Percentiles rank a stretch among this genome's conserved stretches.
These are phyloP conservation scores for Alternaria novae-zelandiae DNA, from an alignment of 2,329 filamentous ascomycete genomes.

Conservation along the genomic window DNA sequence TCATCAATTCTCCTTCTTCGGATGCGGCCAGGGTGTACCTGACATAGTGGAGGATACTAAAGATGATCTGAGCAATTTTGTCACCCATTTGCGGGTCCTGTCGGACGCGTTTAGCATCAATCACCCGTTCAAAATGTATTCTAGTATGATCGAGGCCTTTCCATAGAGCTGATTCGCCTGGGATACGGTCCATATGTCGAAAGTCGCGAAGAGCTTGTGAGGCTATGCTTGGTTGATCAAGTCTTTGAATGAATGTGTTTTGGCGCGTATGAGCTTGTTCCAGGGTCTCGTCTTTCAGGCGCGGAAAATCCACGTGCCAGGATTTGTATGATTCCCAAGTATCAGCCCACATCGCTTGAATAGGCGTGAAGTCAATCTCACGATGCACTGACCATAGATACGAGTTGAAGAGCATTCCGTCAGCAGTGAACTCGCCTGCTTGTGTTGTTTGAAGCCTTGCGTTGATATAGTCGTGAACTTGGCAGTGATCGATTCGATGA, in stretches of 20 bases:
- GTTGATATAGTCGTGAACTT: not conserved
- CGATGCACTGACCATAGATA: not conserved
- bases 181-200: not conserved
- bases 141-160: not conserved
- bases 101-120: not conserved
- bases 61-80: not conserved
- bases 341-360: not conserved
- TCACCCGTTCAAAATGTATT: not conserved
- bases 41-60: not conserved
- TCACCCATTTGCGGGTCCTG: not conserved
- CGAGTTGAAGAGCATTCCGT: not conserved
- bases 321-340: not conserved
- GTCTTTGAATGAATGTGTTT: no score
- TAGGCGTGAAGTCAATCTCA: not conserved
- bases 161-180: not conserved
- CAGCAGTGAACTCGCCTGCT: not conserved
- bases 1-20: not conserved
- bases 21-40: not conserved
- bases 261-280: not conserved
- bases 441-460: not conserved
- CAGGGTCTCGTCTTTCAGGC: not conserved
- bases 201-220: not conserved
- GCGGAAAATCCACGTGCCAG: not conserved
- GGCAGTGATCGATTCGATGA: not conserved
- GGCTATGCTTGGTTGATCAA: not conserved